A percentile compares a stretch with the other conserved stretches of the same genome.
Evolutionary conservation across 179 eudicot species (phyloP).

Genomic region (Vitellaria paradoxa): DNA sequence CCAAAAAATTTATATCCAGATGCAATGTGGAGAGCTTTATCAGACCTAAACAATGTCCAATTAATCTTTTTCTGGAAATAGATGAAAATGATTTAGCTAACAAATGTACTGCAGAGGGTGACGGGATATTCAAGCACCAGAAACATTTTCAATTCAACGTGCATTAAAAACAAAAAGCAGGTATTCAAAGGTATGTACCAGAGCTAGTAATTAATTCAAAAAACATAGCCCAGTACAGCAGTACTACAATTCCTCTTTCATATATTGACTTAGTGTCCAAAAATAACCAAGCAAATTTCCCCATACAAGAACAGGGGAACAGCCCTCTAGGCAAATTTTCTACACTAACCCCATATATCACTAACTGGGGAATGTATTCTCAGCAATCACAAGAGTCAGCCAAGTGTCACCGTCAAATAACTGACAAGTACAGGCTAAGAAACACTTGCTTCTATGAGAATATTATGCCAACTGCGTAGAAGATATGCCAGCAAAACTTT

Average conservation of each 20-base stretch:
- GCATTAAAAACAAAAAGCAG: neutral
- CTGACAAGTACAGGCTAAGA: neutral
- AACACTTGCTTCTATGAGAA: too few species aligned
- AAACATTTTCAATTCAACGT: neutral
- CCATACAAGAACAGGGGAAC: neutral
- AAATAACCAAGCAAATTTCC: neutral
- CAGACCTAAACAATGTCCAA: too few species aligned
- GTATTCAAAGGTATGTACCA: neutral
- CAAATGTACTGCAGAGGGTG: too few species aligned
- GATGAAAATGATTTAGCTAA: too few species aligned
- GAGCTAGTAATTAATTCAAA: neutral
- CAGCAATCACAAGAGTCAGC: neutral
- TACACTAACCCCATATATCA: neutral
- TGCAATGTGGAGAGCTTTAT: neutral
- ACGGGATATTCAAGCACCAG: neutral
- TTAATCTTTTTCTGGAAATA: too few species aligned
- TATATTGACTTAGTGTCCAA: too few species aligned
- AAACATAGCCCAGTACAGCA: neutral
- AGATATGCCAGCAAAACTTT: too few species aligned
- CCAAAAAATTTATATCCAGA: neutral
- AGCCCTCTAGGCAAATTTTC: neutral
- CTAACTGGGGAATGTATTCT: neutral
- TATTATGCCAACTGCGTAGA: too few species aligned
- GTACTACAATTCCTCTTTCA: neutral
- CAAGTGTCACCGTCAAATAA: neutral